Conservation (phyloP, 306 rosid genomes). For the Phaseolus lunatus region DNA sequence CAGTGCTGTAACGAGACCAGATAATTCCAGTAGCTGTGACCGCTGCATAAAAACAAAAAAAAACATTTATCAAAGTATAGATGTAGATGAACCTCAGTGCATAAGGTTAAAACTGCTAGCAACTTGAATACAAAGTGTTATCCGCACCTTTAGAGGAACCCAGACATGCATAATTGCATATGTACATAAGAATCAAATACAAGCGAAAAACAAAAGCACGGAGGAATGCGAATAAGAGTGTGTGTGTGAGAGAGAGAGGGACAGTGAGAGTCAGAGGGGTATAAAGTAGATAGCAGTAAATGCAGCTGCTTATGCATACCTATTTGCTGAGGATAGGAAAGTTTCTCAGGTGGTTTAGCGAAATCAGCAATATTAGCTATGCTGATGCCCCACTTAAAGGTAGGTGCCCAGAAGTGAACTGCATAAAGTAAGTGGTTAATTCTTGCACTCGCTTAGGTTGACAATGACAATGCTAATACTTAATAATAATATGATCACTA, state of each 20-base stretch:
- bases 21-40: slow-evolving; percentile 83
- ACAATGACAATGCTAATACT: slow-evolving; percentile 27
- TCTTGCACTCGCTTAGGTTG: slow-evolving; percentile 25
- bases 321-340: slow-evolving; percentile 95
- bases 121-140: slow-evolving; percentile 21
- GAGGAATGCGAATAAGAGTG: neutral
- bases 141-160: neutral
- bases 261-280: neutral
- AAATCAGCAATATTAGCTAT: slow-evolving; percentile 94
- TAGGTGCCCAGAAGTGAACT: slow-evolving; percentile 99
- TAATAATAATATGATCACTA: slow-evolving; percentile 23
- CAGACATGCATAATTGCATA: slow-evolving; percentile 29
- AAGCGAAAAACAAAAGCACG: neutral
- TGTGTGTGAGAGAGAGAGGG: neutral
- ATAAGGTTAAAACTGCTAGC: slow-evolving; percentile 16
- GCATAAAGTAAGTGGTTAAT: slow-evolving; percentile 41
- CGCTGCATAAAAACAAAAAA: slow-evolving; percentile 59
- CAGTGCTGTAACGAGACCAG: slow-evolving; percentile 98
- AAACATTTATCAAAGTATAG: slow-evolving; percentile 25
- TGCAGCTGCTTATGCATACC: slow-evolving; percentile 54
- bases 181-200: neutral
- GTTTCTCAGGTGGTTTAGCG: slow-evolving; percentile 85
- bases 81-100: slow-evolving; percentile 29
- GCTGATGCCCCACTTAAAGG: slow-evolving; percentile 99
- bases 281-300: slow-evolving; percentile 14